A percentile compares a stretch with the other conserved stretches of the same genome.
Conservation (phyloP, 140 eudicot species). For the Erigeron philadelphicus region DNA sequence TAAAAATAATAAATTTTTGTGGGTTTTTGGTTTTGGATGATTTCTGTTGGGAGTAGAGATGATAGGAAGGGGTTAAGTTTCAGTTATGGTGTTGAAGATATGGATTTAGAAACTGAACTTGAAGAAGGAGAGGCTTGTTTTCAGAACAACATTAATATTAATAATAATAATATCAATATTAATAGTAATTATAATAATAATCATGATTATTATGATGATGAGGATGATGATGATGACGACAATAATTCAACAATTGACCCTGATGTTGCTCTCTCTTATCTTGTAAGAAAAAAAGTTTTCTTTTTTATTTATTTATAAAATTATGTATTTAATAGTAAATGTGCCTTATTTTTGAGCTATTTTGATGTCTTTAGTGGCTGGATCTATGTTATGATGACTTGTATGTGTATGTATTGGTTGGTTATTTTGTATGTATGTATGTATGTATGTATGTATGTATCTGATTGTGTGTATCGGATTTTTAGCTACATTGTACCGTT, state of each 20-base stretch:
- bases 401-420: background rate
- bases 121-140: conserved; percentile 96
- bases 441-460: background rate
- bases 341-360: conserved; percentile 18
- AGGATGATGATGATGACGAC: conserved; percentile 14
- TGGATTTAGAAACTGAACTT: conserved; percentile 73
- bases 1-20: background rate
- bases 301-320: conserved; percentile 2
- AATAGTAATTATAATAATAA: background rate
- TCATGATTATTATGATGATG: background rate
- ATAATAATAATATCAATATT: background rate
- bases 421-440: background rate
- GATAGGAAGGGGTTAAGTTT: conserved; percentile 68
- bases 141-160: conserved; percentile 29
- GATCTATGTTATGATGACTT: conserved; percentile 26
- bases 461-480: conserved; percentile 19
- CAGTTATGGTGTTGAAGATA: conserved; percentile 54
- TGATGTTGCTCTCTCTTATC: conserved; percentile 87
- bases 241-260: conserved; percentile 67
- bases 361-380: conserved; percentile 11
- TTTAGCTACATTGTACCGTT: conserved; percentile 17
- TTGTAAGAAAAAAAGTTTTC: conserved; percentile 51
- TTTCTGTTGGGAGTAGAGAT: conserved; percentile 65
- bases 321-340: conserved; percentile 22
- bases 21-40: conserved; percentile 43